These are phyloP conservation scores for Dalbergia oliveri DNA, from an alignment of 306 rosid genomes.

Conservation along the genomic window DNA sequence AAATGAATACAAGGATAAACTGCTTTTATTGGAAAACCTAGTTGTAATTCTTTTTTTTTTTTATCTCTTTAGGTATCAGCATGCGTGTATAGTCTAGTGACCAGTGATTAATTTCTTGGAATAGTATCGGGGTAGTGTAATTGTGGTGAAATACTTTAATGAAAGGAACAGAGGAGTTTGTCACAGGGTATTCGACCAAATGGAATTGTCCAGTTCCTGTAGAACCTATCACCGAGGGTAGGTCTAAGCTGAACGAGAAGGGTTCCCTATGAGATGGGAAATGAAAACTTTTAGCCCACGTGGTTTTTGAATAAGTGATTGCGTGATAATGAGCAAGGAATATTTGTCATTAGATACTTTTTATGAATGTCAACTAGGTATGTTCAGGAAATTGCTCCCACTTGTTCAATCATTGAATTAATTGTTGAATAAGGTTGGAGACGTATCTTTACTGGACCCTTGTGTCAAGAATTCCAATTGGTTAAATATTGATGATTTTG, in stretches of 20 bases:
- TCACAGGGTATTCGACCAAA: too few relatives aligned
- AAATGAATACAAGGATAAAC: not conserved
- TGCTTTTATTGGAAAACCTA: not conserved
- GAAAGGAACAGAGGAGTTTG: too few relatives aligned
- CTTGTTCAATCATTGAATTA: not conserved
- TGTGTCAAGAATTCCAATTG: conserved; percentile 1
- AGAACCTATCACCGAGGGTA: too few relatives aligned
- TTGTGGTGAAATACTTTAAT: not conserved
- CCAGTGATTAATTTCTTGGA: not conserved
- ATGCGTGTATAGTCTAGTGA: not conserved
- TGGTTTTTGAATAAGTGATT: too few relatives aligned
- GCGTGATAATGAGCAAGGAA: too few relatives aligned
- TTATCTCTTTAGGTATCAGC: not conserved
- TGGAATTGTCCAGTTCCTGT: too few relatives aligned
- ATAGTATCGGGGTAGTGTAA: not conserved
- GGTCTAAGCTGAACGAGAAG: too few relatives aligned
- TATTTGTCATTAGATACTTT: too few relatives aligned
- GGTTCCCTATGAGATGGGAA: too few relatives aligned
- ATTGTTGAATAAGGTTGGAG: not conserved
- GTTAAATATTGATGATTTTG: conserved; percentile 18
- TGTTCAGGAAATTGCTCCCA: too few relatives aligned
- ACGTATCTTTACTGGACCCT: not conserved
- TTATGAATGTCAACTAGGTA: too few relatives aligned
- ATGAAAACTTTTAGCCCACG: too few relatives aligned
- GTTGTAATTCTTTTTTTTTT: not conserved